These are phyloP conservation scores for Nitzschia inconspicua DNA, from an alignment of 108 stramenopile genomes.

Conservation along the genomic window DNA sequence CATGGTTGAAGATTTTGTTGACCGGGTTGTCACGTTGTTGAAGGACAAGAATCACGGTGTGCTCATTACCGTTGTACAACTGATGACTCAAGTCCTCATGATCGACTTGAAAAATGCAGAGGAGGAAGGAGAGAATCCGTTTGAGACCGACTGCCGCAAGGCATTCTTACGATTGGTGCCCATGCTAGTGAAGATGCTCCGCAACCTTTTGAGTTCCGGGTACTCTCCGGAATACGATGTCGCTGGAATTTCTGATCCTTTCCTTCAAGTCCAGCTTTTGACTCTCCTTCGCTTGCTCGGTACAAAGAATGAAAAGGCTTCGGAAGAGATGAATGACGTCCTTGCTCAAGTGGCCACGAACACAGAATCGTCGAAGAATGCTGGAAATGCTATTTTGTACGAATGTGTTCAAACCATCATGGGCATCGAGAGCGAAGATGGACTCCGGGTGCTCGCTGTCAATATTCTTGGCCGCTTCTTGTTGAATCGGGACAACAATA, in stretches of 20 bases:
- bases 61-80: slow-evolving; percentile 90
- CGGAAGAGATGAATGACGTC: slow-evolving; percentile 96
- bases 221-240: slow-evolving; percentile 97
- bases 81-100: slow-evolving; percentile 89
- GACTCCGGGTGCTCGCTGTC: slow-evolving; percentile 94
- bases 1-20: slow-evolving; percentile 96
- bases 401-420: slow-evolving; percentile 99
- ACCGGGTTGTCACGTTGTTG: slow-evolving; percentile 79
- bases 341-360: slow-evolving; percentile 98
- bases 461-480: slow-evolving; percentile 99
- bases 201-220: slow-evolving; percentile 89
- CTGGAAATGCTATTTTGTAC: slow-evolving; percentile 99
- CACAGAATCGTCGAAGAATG: slow-evolving; percentile 97
- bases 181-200: slow-evolving; percentile 85
- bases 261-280: slow-evolving; percentile 93
- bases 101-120: slow-evolving; percentile 66
- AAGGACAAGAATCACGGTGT: slow-evolving; percentile 98
- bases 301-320: slow-evolving; percentile 71
- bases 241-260: slow-evolving; percentile 94
- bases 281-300: slow-evolving; percentile 89
- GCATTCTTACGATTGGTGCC: slow-evolving; percentile 87
- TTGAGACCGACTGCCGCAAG: slow-evolving; percentile 56
- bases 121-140: slow-evolving; percentile 51
- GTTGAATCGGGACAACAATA: slow-evolving; percentile 98
- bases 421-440: slow-evolving; percentile 92